These are phyloP conservation scores for Euphrasia confusa DNA, from an alignment of 257 asterid species.

Conservation along the genomic window DNA sequence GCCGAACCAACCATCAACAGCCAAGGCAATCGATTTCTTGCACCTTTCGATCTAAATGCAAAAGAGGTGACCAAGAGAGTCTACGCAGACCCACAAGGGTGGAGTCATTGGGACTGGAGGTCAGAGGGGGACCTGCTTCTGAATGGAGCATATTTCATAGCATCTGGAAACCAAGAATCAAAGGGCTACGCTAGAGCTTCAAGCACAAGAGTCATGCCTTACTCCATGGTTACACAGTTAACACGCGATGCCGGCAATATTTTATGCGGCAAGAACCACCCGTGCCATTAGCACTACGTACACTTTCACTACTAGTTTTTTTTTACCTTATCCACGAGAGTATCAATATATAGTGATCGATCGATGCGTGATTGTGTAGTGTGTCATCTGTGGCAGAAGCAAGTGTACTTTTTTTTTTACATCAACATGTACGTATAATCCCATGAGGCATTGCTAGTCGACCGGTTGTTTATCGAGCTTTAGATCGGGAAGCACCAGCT, in stretches of 20 bases:
- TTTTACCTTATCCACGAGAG: too few species aligned
- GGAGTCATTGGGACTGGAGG: background rate
- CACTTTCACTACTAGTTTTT: too few species aligned
- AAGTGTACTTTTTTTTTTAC: too few species aligned
- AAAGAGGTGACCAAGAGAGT: constrained; percentile 3
- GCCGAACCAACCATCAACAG: background rate
- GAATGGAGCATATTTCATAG: background rate
- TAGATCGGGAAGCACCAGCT: too few species aligned
- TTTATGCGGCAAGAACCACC: background rate
- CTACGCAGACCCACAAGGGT: too few species aligned
- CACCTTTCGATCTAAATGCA: background rate
- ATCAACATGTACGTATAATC: too few species aligned
- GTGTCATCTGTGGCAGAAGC: too few species aligned
- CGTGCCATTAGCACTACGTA: too few species aligned
- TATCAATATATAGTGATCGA: too few species aligned
- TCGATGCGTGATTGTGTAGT: too few species aligned
- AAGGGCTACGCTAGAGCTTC: background rate
- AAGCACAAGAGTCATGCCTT: background rate
- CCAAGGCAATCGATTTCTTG: background rate
- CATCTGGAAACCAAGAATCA: background rate
- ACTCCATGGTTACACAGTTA: background rate
- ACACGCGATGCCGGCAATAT: background rate
- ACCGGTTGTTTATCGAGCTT: too few species aligned
- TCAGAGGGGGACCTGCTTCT: background rate
- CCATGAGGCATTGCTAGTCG: too few species aligned